Evolutionary conservation across 2,329 filamentous ascomycete genomes (phyloP).

Genomic region (Gyromitra esculenta): DNA sequence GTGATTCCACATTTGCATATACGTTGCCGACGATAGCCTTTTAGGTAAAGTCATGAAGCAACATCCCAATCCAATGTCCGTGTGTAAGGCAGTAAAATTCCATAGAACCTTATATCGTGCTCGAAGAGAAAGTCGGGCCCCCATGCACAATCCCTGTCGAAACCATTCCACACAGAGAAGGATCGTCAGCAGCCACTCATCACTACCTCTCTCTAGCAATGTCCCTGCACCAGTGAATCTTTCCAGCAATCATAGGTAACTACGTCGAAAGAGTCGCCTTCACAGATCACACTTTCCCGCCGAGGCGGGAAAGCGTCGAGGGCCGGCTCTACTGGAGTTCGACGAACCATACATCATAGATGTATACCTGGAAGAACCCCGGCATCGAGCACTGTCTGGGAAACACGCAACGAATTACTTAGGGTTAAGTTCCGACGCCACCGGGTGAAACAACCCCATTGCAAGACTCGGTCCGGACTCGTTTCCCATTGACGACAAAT

Average conservation of each 20-base stretch:
- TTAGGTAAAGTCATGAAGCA: conserved; percentile 41
- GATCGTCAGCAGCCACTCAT: conserved; percentile 50
- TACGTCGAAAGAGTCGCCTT: conserved; percentile 37
- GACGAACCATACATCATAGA: conserved; percentile 46
- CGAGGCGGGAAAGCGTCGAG: conserved; percentile 42
- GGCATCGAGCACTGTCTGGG: conserved; percentile 47
- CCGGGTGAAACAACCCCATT: conserved; percentile 48
- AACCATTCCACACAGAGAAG: conserved; percentile 38
- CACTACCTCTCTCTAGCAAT: conserved; percentile 44
- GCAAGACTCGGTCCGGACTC: conserved; percentile 37
- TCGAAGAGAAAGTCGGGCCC: conserved; percentile 49
- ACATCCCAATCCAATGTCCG: conserved; percentile 53
- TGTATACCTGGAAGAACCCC: conserved; percentile 47
- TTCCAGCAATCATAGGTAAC: conserved; percentile 31
- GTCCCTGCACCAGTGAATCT: conserved; percentile 52
- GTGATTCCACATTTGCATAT: conserved; percentile 48
- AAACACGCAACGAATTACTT: conserved; percentile 52
- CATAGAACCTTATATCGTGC: conserved; percentile 48
- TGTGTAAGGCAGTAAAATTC: conserved; percentile 50
- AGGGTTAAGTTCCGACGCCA: conserved; percentile 56
- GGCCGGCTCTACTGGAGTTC: conserved; percentile 43
- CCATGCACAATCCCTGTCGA: conserved; percentile 50
- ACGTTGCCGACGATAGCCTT: conserved; percentile 55
- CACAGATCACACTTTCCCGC: conserved; percentile 52
- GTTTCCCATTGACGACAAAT: conserved; percentile 55